Evolutionary conservation across 768 basidiomycete species (phyloP).

Genomic region (Gelatoporia subvermispora): DNA sequence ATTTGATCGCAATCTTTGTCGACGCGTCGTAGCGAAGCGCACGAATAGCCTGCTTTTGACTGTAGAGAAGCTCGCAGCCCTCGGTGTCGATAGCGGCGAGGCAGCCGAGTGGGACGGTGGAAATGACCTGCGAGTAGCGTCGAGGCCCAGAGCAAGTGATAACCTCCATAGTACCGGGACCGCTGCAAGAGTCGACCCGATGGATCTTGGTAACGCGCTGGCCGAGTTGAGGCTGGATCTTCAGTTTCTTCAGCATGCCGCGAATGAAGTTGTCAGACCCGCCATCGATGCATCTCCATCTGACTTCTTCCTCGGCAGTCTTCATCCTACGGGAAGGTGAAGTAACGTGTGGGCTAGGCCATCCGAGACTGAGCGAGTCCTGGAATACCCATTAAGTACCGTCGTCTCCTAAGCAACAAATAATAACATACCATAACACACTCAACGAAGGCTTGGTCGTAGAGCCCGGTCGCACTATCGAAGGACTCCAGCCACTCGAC

Average conservation of each 20-base stretch:
- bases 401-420: neutral
- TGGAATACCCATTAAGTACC: neutral
- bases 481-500: slow-evolving; percentile 15
- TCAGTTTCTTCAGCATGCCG: slow-evolving; percentile 2
- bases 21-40: slow-evolving; percentile 31
- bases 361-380: slow-evolving; percentile 4
- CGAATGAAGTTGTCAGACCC: slow-evolving; percentile 4
- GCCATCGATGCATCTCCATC: slow-evolving; percentile 8
- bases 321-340: neutral
- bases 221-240: neutral
- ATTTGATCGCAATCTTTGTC: slow-evolving; percentile 40
- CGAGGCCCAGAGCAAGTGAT: neutral
- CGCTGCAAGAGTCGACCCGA: neutral
- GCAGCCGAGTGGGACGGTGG: slow-evolving; percentile 34
- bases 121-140: slow-evolving; percentile 37
- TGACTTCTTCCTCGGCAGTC: neutral
- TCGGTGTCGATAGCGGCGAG: slow-evolving; percentile 30
- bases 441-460: slow-evolving; percentile 12
- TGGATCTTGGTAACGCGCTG: slow-evolving; percentile 6
- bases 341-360: neutral
- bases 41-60: slow-evolving; percentile 30
- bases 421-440: neutral
- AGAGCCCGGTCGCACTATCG: slow-evolving; percentile 4
- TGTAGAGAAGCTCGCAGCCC: slow-evolving; percentile 8
- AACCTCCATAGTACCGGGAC: neutral